A percentile compares a stretch with the other conserved stretches of the same genome.
These are phyloP conservation scores for Psilocybe subaeruginosa DNA, from an alignment of 768 basidiomycete species.

Conservation along the genomic window DNA sequence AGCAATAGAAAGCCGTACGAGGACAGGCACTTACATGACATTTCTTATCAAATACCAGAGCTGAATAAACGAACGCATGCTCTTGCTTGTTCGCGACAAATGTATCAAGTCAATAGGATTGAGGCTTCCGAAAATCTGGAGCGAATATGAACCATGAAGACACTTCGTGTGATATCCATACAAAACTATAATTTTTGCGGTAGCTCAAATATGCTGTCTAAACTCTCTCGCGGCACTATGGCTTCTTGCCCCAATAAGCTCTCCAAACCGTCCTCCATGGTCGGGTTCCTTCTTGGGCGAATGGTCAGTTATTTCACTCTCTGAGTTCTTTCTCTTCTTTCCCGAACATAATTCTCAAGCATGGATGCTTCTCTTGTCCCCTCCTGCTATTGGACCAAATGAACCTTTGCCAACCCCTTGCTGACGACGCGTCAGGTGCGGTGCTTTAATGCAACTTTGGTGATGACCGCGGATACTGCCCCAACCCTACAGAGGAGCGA, in stretches of 20 bases:
- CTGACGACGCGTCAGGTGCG: no score
- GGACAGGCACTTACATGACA: conserved; percentile 20
- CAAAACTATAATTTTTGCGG: neutral
- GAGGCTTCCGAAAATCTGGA: conserved; percentile 9
- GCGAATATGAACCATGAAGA: neutral
- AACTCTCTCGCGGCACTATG: neutral
- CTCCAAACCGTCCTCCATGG: no score
- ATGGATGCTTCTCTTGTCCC: no score
- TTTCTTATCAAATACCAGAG: conserved; percentile 19
- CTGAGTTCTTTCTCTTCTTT: no score
- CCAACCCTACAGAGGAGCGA: no score
- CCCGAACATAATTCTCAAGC: no score
- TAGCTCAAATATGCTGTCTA: neutral
- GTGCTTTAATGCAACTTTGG: no score
- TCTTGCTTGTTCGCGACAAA: conserved; percentile 5
- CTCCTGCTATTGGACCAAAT: no score
- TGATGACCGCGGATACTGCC: no score
- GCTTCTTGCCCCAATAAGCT: neutral
- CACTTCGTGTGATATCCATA: neutral
- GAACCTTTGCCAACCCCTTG: no score
- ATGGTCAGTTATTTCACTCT: no score
- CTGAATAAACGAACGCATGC: conserved; percentile 6
- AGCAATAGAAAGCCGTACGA: neutral
- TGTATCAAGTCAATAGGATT: conserved; percentile 6
- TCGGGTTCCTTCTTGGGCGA: no score